Evolutionary conservation across 306 rosid species (phyloP), one percentile per base, ranked within the genome.

Genomic region (Notholithocarpus densiflorus): DNA sequence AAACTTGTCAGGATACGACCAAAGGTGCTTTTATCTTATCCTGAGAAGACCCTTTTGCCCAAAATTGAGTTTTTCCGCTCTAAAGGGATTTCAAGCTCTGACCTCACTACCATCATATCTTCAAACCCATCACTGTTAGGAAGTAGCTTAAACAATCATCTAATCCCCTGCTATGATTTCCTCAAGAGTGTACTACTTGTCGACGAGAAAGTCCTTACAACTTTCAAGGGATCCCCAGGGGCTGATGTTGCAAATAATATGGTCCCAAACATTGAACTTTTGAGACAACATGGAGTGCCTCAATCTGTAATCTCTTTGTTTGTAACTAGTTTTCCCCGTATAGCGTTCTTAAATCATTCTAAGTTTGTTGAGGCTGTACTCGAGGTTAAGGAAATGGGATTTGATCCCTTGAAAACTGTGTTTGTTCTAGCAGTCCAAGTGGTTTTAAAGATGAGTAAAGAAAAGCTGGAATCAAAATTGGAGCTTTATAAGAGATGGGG

Each of bases 51-150:
- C 20, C 80, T 86, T 34, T 17, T 74, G 54, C 84, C 89, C 21
- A 86, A 86, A 62, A 24, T 86, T 15, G 80, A 77, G 68, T 86
- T 80, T 64, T 77, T 80, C 55, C 31, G 55, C 51, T 83, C 89
- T 51, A 70, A 23, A 21, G 87, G 89, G 21, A 4, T 80, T 20
- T 77, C 83, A 5, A 71, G 19, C 73, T 24, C 43, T 19, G 84
- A 76, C 11, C 75, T 83, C 10, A 65, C 76, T 1, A 48, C 20
- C 5, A 20, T 21, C 9, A 1, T 86, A 8, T 31, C 69, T 27
- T 18, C 4, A 5, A 24, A 66, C 23, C 76, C 87, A 5, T 1
- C 5, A 0, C 17, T 83, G 14, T 27, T 81, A 26, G 18, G 1
- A 6, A 15, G 76, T 51, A 83, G 84, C 74, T 77, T 87, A 79